Evolutionary conservation across 2,329 filamentous ascomycete genomes (phyloP), one percentile per base, ranked within the genome.

Genomic region (Calonectria pseudoreteaudii): DNA sequence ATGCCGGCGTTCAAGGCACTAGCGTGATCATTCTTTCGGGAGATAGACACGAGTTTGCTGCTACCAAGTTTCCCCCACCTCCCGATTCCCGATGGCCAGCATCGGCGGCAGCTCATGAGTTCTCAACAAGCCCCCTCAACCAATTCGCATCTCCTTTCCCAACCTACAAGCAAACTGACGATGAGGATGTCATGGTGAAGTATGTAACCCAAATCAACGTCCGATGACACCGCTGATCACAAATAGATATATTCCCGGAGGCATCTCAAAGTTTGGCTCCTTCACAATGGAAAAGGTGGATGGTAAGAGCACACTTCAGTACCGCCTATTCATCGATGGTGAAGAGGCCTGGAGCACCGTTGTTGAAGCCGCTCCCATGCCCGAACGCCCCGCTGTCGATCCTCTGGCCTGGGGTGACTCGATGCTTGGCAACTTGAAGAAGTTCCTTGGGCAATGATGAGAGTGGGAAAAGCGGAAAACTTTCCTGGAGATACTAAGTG

Each of bases 21-120:
- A 94, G 96, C 30, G 93, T 98, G 10, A 89, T 98, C 4, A 88
- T 98, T 16, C 88, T 99, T 14, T 97, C 94, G 20, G 97, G 97
- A 0, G 97, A 99, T 81, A 90, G 97, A n/a, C 97, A 99, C 82
- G 97, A 99, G 84, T 98, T 98, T 83, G 97, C 94, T 2, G 96
- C 96, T 0, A 98, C 96, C 0, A 92, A 93, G 64, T 93, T 94
- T 85, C 93, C 88, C 20, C 92, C 90, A n/a, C 91, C 88, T 75
- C 87, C 78, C 67, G 88, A 86, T 75, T 91, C 91, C 64, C 90
- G 84, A 67, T 95, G 93, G 93, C 88, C 91, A 0, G 86, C 91
- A 64, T 89, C 85, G 52, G 90, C 91, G 1, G 89, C 93, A 0
- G 94, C 97, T 0, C 93, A 98, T 80, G 97, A 99, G 83, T 98